phyloP scores from a whole-genome alignment of 2,329 filamentous ascomycete genomes.

The Venturia effusa region DNA sequence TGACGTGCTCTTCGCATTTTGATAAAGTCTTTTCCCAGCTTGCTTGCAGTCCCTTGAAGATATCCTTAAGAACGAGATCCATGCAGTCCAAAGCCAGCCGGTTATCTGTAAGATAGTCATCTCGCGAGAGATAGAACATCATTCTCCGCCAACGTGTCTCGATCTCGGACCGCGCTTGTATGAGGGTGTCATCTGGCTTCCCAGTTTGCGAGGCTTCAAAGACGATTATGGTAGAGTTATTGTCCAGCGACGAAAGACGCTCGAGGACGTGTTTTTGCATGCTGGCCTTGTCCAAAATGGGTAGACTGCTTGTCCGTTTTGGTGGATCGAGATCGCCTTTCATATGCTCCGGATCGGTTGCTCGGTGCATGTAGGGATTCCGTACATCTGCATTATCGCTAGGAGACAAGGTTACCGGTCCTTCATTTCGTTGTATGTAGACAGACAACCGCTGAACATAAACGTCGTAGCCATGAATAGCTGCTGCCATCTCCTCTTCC shows the following conservation, averaged over 20 bases:
- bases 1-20: constrained; percentile 37
- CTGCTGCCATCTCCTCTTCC: constrained; percentile 28
- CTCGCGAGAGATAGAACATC: constrained; percentile 37
- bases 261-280: constrained; percentile 17
- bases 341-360: background rate
- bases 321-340: background rate
- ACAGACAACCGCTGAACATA: constrained; percentile 39
- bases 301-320: background rate
- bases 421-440: constrained; percentile 36
- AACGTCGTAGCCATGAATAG: constrained; percentile 36
- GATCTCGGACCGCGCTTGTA: constrained; percentile 38
- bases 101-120: constrained; percentile 32
- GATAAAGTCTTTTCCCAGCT: constrained; percentile 37
- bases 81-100: constrained; percentile 36
- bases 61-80: constrained; percentile 38
- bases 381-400: constrained; percentile 29
- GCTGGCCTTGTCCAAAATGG: background rate
- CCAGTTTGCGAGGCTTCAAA: constrained; percentile 41
- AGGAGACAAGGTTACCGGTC: background rate
- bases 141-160: constrained; percentile 43
- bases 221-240: constrained; percentile 40
- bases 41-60: constrained; percentile 36
- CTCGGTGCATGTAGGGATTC: constrained; percentile 30
- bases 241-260: constrained; percentile 29
- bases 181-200: constrained; percentile 38